Evolutionary conservation across 2,329 filamentous ascomycete genomes (phyloP).

Genomic region (Monosporascus sp.): DNA sequence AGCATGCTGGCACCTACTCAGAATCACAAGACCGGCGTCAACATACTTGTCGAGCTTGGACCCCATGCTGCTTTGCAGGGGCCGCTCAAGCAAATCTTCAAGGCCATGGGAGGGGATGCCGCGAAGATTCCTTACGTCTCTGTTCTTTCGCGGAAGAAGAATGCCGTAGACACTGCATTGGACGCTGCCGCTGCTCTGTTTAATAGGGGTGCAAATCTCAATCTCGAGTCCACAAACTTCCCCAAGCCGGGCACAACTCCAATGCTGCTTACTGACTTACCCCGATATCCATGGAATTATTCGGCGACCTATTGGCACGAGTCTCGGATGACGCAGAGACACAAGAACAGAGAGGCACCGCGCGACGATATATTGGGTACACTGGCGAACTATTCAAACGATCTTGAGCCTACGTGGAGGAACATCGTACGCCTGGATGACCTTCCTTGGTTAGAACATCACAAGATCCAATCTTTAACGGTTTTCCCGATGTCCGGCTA

Average conservation of each 20-base stretch:
- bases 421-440: slow-evolving; percentile 43
- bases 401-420: slow-evolving; percentile 43
- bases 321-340: slow-evolving; percentile 36
- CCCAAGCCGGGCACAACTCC: slow-evolving; percentile 30
- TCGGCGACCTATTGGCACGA: slow-evolving; percentile 43
- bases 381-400: slow-evolving; percentile 37
- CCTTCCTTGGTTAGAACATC: slow-evolving; percentile 53
- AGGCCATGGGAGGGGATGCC: slow-evolving; percentile 35
- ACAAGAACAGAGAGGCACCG: slow-evolving; percentile 34
- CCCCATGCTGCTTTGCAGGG: slow-evolving; percentile 46
- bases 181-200: slow-evolving; percentile 41
- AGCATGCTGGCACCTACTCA: slow-evolving; percentile 32
- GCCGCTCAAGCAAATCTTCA: slow-evolving; percentile 45
- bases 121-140: slow-evolving; percentile 39
- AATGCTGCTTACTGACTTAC: slow-evolving; percentile 37
- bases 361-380: slow-evolving; percentile 44
- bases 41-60: slow-evolving; percentile 43
- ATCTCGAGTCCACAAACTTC: slow-evolving; percentile 43
- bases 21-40: slow-evolving; percentile 33
- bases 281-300: slow-evolving; percentile 44
- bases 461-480: slow-evolving; percentile 50
- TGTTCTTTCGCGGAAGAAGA: slow-evolving; percentile 46
- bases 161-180: slow-evolving; percentile 39
- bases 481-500: slow-evolving; percentile 52
- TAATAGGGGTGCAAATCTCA: slow-evolving; percentile 36